Conservation (phyloP, 768 basidiomycete species). For the Agaricus blazei region DNA sequence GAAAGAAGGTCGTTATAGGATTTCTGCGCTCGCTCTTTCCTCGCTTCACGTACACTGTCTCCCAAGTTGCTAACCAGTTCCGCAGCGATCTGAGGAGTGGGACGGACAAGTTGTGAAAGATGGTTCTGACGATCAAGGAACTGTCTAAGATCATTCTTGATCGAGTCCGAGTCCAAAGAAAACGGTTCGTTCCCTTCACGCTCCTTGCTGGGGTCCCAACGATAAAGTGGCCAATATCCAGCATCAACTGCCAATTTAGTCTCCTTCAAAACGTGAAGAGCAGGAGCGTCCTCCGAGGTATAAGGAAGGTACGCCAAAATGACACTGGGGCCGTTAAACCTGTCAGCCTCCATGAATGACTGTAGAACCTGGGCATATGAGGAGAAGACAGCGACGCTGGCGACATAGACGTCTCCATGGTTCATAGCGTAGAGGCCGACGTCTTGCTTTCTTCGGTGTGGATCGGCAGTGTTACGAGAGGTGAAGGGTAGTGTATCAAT, state of each 20-base stretch:
- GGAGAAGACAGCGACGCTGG: constrained; percentile 92
- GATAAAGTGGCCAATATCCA: constrained; percentile 97
- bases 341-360: constrained; percentile 86
- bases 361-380: constrained; percentile 95
- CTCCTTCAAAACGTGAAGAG: constrained; percentile 91
- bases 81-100: constrained; percentile 73
- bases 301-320: constrained; percentile 95
- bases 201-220: constrained; percentile 93
- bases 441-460: constrained; percentile 86
- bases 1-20: constrained; percentile 81
- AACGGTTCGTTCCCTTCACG: constrained; percentile 75
- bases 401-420: constrained; percentile 94
- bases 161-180: constrained; percentile 84
- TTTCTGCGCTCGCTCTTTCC: constrained; percentile 75
- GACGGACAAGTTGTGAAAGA: constrained; percentile 85
- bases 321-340: constrained; percentile 84
- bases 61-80: constrained; percentile 84
- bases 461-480: constrained; percentile 61
- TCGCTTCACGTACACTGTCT: constrained; percentile 76
- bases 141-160: constrained; percentile 89
- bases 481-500: constrained; percentile 92
- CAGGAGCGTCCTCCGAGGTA: constrained; percentile 64
- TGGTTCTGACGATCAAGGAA: constrained; percentile 98
- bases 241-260: constrained; percentile 95
- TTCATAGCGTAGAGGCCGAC: constrained; percentile 98